Evolutionary conservation across 768 basidiomycete species (phyloP).

Genomic region (Podaxis sp.): DNA sequence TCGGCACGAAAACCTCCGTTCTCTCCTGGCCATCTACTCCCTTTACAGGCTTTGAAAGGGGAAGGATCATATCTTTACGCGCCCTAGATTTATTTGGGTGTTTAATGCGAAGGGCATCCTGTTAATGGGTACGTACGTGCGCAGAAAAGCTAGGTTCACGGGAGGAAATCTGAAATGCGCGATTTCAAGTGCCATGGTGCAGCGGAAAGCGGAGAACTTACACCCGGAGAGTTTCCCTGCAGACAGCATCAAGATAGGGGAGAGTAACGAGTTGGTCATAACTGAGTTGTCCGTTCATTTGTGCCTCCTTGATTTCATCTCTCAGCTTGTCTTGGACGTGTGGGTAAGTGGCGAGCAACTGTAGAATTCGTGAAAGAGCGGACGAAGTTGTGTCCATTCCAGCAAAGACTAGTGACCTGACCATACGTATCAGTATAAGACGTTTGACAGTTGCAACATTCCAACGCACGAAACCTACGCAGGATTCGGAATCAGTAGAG

Average conservation of each 20-base stretch:
- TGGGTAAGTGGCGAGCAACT: constrained; percentile 24
- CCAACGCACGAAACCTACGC: constrained; percentile 6
- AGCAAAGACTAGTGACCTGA: constrained; percentile 28
- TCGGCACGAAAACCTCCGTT: constrained; percentile 25
- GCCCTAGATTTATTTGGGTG: constrained; percentile 20
- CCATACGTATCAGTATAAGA: neutral
- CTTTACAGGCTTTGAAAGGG: constrained; percentile 30
- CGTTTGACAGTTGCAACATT: neutral
- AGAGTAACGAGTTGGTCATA: constrained; percentile 31
- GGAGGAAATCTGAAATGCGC: constrained; percentile 13
- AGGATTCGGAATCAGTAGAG: neutral
- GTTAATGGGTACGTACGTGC: constrained; percentile 15
- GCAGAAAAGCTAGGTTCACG: constrained; percentile 14
- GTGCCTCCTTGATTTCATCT: constrained; percentile 25
- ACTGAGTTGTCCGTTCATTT: constrained; percentile 25
- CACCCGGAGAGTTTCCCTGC: constrained; percentile 34
- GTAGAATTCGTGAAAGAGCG: constrained; percentile 27
- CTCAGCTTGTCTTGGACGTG: constrained; percentile 35
- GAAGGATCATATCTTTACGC: constrained; percentile 26
- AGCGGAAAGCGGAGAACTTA: constrained; percentile 10
- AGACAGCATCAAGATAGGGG: constrained; percentile 35
- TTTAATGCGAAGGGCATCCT: constrained; percentile 5
- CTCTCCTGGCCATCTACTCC: constrained; percentile 29
- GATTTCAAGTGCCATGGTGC: neutral
- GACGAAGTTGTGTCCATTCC: constrained; percentile 31